A percentile compares a stretch with the other conserved stretches of the same genome.
Evolutionary conservation across 768 basidiomycete species (phyloP).

Genomic region (Pleurotus citrinopileatus): DNA sequence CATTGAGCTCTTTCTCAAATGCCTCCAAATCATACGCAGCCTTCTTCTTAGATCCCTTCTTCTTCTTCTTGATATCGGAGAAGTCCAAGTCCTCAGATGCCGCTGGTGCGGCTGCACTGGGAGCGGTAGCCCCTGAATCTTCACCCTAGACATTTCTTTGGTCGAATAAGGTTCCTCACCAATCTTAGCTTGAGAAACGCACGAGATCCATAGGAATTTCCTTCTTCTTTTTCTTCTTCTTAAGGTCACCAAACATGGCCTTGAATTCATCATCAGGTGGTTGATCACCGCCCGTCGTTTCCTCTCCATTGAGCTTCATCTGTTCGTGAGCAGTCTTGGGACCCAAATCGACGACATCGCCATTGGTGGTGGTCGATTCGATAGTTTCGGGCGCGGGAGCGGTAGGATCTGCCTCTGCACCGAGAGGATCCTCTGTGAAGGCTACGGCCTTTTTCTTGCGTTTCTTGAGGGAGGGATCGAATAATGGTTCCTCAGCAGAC

Average conservation of each 20-base stretch:
- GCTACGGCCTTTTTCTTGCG: conserved; percentile 86
- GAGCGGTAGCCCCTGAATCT: conserved; percentile 60
- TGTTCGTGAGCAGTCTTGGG: conserved; percentile 73
- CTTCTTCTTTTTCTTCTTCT: conserved; percentile 94
- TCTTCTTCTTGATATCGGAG: conserved; percentile 96
- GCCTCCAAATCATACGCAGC: conserved; percentile 87
- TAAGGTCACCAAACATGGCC: conserved; percentile 84
- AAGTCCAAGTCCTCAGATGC: conserved; percentile 85
- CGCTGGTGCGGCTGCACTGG: conserved; percentile 41
- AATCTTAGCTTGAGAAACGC: conserved; percentile 27
- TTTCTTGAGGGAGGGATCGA: conserved; percentile 83
- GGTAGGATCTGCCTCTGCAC: conserved; percentile 80
- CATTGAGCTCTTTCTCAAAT: conserved; percentile 88
- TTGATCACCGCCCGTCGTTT: conserved; percentile 30
- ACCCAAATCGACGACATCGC: conserved; percentile 74
- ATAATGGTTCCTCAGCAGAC: conserved; percentile 73
- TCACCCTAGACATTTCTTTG: conserved; percentile 40
- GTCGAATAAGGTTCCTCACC: conserved; percentile 7
- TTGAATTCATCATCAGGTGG: conserved; percentile 67
- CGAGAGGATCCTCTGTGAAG: conserved; percentile 81
- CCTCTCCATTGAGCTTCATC: conserved; percentile 53
- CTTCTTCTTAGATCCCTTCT: conserved; percentile 86
- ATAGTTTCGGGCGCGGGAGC: conserved; percentile 72
- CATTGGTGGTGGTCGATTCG: conserved; percentile 66
- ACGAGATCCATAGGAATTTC: conserved; percentile 84